phyloP scores from a whole-genome alignment of 2,329 filamentous ascomycete species.

The Verticillium klebahnii region DNA sequence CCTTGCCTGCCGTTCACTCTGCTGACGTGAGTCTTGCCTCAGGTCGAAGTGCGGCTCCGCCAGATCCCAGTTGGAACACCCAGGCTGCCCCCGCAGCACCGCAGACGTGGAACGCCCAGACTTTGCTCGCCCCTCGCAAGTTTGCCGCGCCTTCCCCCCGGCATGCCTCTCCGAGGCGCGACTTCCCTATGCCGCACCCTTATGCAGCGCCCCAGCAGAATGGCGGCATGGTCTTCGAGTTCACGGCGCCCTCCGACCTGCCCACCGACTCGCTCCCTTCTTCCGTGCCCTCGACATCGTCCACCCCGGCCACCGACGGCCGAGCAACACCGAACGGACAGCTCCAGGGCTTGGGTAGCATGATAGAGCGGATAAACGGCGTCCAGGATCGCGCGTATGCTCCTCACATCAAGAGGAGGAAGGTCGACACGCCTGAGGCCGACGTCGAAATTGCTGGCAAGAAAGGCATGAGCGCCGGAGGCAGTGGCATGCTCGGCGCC shows the following conservation, averaged over 20 bases:
- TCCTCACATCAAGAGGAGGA: constrained; percentile 63
- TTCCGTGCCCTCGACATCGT: constrained; percentile 24
- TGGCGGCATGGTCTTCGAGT: constrained; percentile 36
- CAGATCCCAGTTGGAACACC: constrained; percentile 1
- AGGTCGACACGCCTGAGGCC: constrained; percentile 40
- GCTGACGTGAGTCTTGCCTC: constrained; percentile 2
- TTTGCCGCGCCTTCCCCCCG: constrained; percentile 4
- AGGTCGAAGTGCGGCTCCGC: constrained; percentile 9
- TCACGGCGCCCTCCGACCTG: constrained; percentile 29
- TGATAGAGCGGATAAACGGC: constrained; percentile 74
- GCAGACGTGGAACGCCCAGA: constrained; percentile 10
- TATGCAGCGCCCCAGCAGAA: constrained; percentile 18
- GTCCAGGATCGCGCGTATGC: constrained; percentile 60
- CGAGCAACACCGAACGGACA: constrained; percentile 10
- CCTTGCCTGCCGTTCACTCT: not conserved
- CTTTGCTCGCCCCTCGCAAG: constrained; percentile 10
- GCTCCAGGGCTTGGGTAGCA: constrained; percentile 43
- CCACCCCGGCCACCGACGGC: constrained; percentile 21
- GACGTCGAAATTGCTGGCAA: constrained; percentile 34
- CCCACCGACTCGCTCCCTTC: constrained; percentile 22
- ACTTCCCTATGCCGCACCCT: constrained; percentile 5
- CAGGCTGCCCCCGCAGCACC: constrained; percentile 3
- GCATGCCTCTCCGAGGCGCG: not conserved
- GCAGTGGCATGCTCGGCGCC: constrained; percentile 57
- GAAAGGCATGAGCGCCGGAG: constrained; percentile 37